Evolutionary conservation across 2,329 filamentous ascomycete genomes (phyloP), one percentile per base, ranked within the genome.

Genomic region (Hypoxylon sp.): DNA sequence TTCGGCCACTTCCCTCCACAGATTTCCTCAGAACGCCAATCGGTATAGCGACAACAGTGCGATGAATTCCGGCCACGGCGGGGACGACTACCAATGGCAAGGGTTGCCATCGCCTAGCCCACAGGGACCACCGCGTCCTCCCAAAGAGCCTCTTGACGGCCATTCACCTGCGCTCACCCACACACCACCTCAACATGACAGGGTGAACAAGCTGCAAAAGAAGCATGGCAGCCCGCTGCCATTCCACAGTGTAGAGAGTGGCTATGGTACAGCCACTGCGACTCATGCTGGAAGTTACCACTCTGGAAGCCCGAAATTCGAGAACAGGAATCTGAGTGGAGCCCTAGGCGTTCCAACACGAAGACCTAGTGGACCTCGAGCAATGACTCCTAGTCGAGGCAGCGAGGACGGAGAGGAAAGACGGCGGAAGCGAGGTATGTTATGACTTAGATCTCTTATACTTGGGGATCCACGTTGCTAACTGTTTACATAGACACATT

Each of bases 71-170:
- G 76, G 73, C 65, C 70, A 78, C 2, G 77, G 78, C 8, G 80
- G 79, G 22, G 83, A 86, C 46, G 83, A 86, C 71, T 86, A 79
- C 58, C 69, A 75, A 35, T 77, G 75, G 74, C 68, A 62, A 35
- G 71, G 81, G 77, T 76, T 79, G 10, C 78, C 83, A 0, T 86
- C 86, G 1, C 81, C 85, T 2, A 77, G 77, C 2, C 77, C 78
- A n/a, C 77, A 78, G 6, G 84, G 80, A 1, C 89, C 88, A 1
- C 86, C 87, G 0, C 84, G 87, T 2, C 89, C 89, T 37, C 89
- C 89, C 4, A 91, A 91, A 80, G 89, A 91, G 79, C 86, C 88
- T 0, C 77, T 90, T 0, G 86, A 85, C 4, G 77, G 76, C 40
- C 75, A 77, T 4, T 79, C 78, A 11, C 73, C 56, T 59, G 68